Evolutionary conservation across 257 asterid species (phyloP).

Genomic region (Salvia miltiorrhiza): DNA sequence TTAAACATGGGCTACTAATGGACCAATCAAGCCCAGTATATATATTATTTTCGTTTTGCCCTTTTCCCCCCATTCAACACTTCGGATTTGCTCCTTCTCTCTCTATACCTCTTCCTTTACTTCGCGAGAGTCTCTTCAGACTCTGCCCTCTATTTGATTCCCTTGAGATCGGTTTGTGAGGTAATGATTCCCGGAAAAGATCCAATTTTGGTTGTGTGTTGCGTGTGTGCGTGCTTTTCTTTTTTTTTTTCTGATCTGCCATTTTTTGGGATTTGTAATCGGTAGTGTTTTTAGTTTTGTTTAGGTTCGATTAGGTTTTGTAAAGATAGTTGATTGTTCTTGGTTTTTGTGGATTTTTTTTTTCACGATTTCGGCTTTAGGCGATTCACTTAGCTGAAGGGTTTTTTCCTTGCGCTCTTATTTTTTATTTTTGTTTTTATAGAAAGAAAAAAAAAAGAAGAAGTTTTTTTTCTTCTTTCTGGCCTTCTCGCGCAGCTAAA

Average conservation of each 20-base stretch:
- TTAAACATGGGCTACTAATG: too few species aligned
- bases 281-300: background rate
- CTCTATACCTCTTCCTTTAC: slow-evolving; percentile 13
- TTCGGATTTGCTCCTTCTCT: background rate
- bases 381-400: slow-evolving; percentile 9
- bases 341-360: background rate
- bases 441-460: too few species aligned
- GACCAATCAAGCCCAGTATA: background rate
- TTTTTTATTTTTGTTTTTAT: background rate
- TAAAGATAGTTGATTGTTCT: background rate
- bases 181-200: slow-evolving; percentile 23
- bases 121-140: slow-evolving; percentile 44
- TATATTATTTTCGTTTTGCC: background rate
- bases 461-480: too few species aligned
- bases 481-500: background rate
- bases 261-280: slow-evolving; percentile 5
- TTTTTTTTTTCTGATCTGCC: slow-evolving; percentile 32
- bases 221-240: background rate
- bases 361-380: background rate
- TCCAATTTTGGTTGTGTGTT: background rate
- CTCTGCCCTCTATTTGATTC: slow-evolving; percentile 47
- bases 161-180: slow-evolving; percentile 74
- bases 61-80: background rate
- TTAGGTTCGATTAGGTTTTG: background rate
- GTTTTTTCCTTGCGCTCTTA: background rate